phyloP scores from a whole-genome alignment of 805 yeast species.

The Monosporozyma yasuniensis region DNA sequence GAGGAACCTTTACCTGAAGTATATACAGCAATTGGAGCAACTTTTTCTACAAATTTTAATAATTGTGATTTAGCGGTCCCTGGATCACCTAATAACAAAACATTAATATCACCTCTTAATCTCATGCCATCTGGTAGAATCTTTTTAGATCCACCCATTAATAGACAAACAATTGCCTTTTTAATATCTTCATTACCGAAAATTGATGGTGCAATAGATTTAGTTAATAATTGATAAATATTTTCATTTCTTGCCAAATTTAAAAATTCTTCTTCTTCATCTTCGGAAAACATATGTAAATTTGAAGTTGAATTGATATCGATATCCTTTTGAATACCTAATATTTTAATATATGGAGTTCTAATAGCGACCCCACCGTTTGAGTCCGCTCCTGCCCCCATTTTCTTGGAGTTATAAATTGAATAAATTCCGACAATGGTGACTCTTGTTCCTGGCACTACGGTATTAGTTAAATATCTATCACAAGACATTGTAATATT shows the following conservation, averaged over 20 bases:
- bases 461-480: conserved; percentile 78
- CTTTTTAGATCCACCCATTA: conserved; percentile 92
- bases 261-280: conserved; percentile 88
- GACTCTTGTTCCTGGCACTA: conserved; percentile 92
- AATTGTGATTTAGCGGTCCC: conserved; percentile 98
- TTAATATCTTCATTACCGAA: conserved; percentile 91
- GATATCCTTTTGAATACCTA: conserved; percentile 81
- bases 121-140: conserved; percentile 92
- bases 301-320: conserved; percentile 55
- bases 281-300: conserved; percentile 61
- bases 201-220: conserved; percentile 92
- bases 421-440: conserved; percentile 89
- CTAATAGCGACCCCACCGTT: conserved; percentile 65
- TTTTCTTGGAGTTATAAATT: conserved; percentile 68
- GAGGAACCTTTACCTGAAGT: conserved; percentile 99
- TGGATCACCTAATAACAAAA: conserved; percentile 89
- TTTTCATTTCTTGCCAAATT: conserved; percentile 74
- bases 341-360: conserved; percentile 78
- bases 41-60: conserved; percentile 89
- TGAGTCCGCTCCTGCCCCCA: conserved; percentile 36
- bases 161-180: conserved; percentile 81
- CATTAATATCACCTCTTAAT: conserved; percentile 94
- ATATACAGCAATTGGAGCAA: conserved; percentile 87
- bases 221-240: conserved; percentile 74
- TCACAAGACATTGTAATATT: conserved; percentile 82